Evolutionary conservation across 345 rosid species (phyloP), one percentile per base, ranked within the genome.

Genomic region (Ceriops decandra): DNA sequence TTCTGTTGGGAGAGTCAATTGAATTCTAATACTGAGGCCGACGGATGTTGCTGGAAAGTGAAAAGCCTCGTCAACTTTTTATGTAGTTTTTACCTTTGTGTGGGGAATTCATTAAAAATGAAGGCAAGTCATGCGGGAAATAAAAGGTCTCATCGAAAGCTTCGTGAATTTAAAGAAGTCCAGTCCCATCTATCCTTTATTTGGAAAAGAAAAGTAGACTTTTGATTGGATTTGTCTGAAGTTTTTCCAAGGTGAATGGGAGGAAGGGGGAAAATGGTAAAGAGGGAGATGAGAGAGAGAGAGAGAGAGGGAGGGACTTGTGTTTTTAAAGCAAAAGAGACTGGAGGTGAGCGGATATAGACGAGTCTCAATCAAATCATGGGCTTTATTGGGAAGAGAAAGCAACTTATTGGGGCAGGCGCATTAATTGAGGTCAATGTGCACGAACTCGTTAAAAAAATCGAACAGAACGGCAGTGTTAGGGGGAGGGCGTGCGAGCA

Each of bases 91-190:
- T 42, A 42, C 49, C 49, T 13, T 13, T 13, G 17, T 17, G 49
- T 15, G 49, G 19, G 49, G 13, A 42, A 42, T 42, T 42, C 49
- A 42, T 42, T 16, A 68, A 64, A 51, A 13, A 17, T 66, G n/a
- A 17, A 63, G 69, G 68, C 24, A 51, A 60, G 27, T 66, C 7
- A 57, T 10, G 21, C 1, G 7, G 68, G 58, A 72, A 74, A 61
- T 68, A 64, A 75, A 67, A 42, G 67, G 69, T 70, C 80, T 57
- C 52, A 67, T 72, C 52, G 65, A 74, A 70, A 74, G 85, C 77
- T 72, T 77, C 80, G 71, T 76, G 76, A 83, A 80, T 74, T 71
- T 74, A 67, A 77, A 80, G 76, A 20, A 71, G 74, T 72, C 74
- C 42, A 60, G 70, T 75, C 82, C 69, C 60, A 59, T 72, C 76